Conservation (phyloP, 2,329 filamentous ascomycete genomes). For the Pochonia chlamydosporia region DNA sequence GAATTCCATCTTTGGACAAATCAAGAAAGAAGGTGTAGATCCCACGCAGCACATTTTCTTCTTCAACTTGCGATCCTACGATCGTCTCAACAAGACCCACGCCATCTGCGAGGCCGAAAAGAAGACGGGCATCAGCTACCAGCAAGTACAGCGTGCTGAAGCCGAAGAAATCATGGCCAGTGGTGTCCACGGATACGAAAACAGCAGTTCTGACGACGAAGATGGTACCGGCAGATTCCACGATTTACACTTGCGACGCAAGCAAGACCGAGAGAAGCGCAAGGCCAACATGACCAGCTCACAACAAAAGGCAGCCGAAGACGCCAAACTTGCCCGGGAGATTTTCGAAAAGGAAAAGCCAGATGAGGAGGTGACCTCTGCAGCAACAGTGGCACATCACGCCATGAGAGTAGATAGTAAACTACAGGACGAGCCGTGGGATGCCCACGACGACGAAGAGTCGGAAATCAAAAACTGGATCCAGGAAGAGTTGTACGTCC, state of each 20-base stretch:
- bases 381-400: conserved; percentile 60
- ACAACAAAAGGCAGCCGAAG: conserved; percentile 29
- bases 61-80: conserved; percentile 91
- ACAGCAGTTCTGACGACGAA: conserved; percentile 27
- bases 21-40: conserved; percentile 67
- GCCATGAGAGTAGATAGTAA: conserved; percentile 65
- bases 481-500: conserved; percentile 93
- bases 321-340: conserved; percentile 40
- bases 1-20: conserved; percentile 80
- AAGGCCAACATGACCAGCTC: conserved; percentile 4
- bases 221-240: conserved; percentile 4
- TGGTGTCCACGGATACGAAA: conserved; percentile 57
- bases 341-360: conserved; percentile 45
- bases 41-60: conserved; percentile 79
- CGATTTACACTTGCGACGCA: conserved; percentile 18
- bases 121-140: conserved; percentile 75
- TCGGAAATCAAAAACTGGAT: conserved; percentile 83
- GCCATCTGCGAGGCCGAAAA: conserved; percentile 70
- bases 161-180: conserved; percentile 82
- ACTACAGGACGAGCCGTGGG: conserved; percentile 68
- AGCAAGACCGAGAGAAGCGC: conserved; percentile 13
- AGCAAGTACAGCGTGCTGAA: conserved; percentile 80
- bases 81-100: conserved; percentile 80
- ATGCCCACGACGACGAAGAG: conserved; percentile 57
- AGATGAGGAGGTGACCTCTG: conserved; percentile 30